A percentile compares a stretch with the other conserved stretches of the same genome.
Conservation (phyloP, 441 rosid species). For the Rhodomyrtus psidioides region DNA sequence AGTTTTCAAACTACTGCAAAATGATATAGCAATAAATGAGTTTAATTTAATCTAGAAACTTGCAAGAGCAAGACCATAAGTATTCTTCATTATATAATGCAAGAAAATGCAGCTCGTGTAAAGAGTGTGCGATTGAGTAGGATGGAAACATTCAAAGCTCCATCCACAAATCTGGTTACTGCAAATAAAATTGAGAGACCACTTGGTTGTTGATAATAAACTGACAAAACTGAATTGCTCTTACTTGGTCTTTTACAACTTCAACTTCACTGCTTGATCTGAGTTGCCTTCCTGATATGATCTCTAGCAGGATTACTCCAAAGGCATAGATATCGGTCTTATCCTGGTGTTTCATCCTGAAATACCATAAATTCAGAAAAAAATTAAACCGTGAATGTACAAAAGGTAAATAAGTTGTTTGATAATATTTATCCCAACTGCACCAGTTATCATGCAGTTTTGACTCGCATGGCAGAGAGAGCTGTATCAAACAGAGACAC, state of each 20-base stretch:
- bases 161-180: not conserved
- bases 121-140: not conserved
- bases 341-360: constrained; percentile 35
- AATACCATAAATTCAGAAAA: not conserved
- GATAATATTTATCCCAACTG: not conserved
- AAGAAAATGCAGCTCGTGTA: not conserved
- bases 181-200: not conserved
- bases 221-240: not conserved
- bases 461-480: not conserved
- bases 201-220: not conserved
- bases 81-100: not conserved
- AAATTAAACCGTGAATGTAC: not conserved
- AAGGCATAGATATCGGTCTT: constrained; percentile 64
- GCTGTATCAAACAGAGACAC: not conserved
- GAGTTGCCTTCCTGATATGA: constrained; percentile 62
- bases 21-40: not conserved
- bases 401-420: not conserved
- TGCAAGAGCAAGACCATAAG: not conserved
- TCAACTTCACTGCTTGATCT: constrained; percentile 44
- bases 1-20: not conserved
- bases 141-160: not conserved
- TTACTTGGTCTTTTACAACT: constrained; percentile 51
- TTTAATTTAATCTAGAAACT: not conserved
- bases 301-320: constrained; percentile 83
- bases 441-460: not conserved